Percentiles rank a stretch among this genome's conserved stretches.
phyloP scores from a whole-genome alignment of 768 basidiomycete genomes.

The Suillus ampliporus region DNA sequence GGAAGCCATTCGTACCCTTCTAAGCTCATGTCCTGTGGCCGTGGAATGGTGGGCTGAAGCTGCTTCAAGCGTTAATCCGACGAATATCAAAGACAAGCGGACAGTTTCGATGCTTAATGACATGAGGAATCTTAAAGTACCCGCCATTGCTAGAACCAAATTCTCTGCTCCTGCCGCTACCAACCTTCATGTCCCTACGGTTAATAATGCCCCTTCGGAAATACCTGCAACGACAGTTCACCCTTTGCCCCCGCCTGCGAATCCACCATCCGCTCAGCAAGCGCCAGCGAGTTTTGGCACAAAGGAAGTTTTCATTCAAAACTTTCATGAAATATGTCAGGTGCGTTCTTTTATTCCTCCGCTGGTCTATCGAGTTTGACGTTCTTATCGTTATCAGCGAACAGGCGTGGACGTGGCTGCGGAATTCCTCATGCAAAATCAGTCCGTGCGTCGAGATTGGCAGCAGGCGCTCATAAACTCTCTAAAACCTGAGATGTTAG shows the following conservation, averaged over 20 bases:
- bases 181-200: not conserved
- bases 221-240: too few relatives aligned
- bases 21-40: not conserved
- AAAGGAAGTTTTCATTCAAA: not conserved
- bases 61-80: not conserved
- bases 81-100: not conserved
- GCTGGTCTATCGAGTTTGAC: not conserved
- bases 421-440: not conserved
- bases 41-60: slow-evolving; percentile 6
- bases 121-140: not conserved
- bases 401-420: not conserved
- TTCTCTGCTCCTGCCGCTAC: not conserved
- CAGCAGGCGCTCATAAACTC: not conserved
- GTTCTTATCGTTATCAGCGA: not conserved
- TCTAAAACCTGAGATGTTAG: not conserved
- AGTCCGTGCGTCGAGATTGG: not conserved
- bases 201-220: not conserved
- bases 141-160: not conserved
- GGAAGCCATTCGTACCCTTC: not conserved
- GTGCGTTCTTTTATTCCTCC: not conserved
- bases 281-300: not conserved
- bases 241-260: not conserved
- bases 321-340: not conserved
- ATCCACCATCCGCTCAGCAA: not conserved
- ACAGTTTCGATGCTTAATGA: not conserved